These are phyloP conservation scores for Coemansia sp. DNA, from an alignment of 192 early-diverging fungal genomes.

Conservation along the genomic window DNA sequence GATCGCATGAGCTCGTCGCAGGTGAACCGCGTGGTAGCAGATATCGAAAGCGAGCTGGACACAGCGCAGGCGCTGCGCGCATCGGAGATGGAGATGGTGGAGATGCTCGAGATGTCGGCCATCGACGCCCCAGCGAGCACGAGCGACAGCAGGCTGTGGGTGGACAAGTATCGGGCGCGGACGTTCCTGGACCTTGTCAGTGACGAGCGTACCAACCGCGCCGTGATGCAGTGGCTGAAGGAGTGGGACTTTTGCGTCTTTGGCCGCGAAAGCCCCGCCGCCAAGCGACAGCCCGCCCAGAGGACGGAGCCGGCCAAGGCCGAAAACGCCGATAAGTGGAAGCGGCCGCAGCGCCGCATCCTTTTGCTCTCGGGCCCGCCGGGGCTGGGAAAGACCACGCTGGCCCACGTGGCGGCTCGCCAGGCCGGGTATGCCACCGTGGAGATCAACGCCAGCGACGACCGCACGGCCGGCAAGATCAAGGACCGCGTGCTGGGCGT, in stretches of 20 bases:
- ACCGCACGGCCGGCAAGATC: slow-evolving; percentile 79
- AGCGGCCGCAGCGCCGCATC: slow-evolving; percentile 46
- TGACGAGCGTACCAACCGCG: slow-evolving; percentile 88
- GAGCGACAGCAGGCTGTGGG: slow-evolving; percentile 62
- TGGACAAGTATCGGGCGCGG: slow-evolving; percentile 86
- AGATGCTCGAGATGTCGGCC: neutral
- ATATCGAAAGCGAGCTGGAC: slow-evolving; percentile 39
- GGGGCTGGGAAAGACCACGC: slow-evolving; percentile 95
- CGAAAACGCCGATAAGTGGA: slow-evolving; percentile 26
- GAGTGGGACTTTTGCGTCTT: slow-evolving; percentile 98
- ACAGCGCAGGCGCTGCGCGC: neutral
- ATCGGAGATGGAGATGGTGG: slow-evolving; percentile 11
- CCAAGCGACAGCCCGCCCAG: slow-evolving; percentile 10
- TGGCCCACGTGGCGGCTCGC: slow-evolving; percentile 88
- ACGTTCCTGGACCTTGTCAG: slow-evolving; percentile 85
- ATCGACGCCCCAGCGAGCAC: neutral
- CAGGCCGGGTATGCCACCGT: slow-evolving; percentile 90
- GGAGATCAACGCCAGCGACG: slow-evolving; percentile 98
- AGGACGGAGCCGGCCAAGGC: slow-evolving; percentile 5
- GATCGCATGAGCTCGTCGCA: slow-evolving; percentile 25
- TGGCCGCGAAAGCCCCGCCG: slow-evolving; percentile 36
- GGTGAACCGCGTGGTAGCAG: slow-evolving; percentile 34
- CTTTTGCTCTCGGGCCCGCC: slow-evolving; percentile 89
- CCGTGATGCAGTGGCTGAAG: slow-evolving; percentile 92
- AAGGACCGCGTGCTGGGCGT: slow-evolving; percentile 74